A percentile compares a stretch with the other conserved stretches of the same genome.
Evolutionary conservation across 768 basidiomycete genomes (phyloP).

Genomic region (Peribolospora kevripleyi): DNA sequence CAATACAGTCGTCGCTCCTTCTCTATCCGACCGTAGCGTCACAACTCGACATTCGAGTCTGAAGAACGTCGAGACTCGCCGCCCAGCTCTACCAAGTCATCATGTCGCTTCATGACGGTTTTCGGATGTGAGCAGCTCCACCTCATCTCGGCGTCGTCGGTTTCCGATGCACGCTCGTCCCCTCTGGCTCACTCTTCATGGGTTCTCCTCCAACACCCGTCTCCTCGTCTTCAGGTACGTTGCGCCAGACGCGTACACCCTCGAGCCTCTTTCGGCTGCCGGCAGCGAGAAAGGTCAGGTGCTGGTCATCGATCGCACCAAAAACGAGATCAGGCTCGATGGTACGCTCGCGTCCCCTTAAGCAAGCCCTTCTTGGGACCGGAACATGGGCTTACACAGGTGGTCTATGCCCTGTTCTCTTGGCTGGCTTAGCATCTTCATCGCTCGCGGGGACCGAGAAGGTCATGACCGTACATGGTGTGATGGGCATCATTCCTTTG

Average conservation of each 20-base stretch:
- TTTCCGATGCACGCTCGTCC: too few relatives aligned
- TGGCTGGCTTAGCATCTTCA: too few relatives aligned
- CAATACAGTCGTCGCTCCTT: too few relatives aligned
- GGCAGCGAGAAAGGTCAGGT: slow-evolving; percentile 19
- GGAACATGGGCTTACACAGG: slow-evolving; percentile 2
- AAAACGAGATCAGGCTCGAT: slow-evolving; percentile 19
- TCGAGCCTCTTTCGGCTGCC: slow-evolving; percentile 13
- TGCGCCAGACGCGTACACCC: slow-evolving; percentile 11
- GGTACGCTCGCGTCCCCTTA: slow-evolving; percentile 14
- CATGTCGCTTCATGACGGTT: too few relatives aligned
- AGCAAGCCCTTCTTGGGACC: not conserved
- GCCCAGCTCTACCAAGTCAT: too few relatives aligned
- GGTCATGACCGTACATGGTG: slow-evolving; percentile 24
- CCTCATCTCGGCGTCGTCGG: too few relatives aligned
- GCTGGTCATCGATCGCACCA: slow-evolving; percentile 20
- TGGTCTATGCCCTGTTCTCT: not conserved
- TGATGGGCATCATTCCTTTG: slow-evolving; percentile 26
- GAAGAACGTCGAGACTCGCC: too few relatives aligned
- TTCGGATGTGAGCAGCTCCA: too few relatives aligned
- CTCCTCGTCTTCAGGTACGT: slow-evolving; percentile 7
- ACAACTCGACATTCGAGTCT: too few relatives aligned
- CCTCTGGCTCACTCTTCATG: too few relatives aligned
- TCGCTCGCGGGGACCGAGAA: slow-evolving; percentile 18
- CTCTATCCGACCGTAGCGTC: too few relatives aligned
- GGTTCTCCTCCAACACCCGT: too few relatives aligned